phyloP scores from a whole-genome alignment of 2,329 filamentous ascomycete species.

The Dactylonectria estremocensis region DNA sequence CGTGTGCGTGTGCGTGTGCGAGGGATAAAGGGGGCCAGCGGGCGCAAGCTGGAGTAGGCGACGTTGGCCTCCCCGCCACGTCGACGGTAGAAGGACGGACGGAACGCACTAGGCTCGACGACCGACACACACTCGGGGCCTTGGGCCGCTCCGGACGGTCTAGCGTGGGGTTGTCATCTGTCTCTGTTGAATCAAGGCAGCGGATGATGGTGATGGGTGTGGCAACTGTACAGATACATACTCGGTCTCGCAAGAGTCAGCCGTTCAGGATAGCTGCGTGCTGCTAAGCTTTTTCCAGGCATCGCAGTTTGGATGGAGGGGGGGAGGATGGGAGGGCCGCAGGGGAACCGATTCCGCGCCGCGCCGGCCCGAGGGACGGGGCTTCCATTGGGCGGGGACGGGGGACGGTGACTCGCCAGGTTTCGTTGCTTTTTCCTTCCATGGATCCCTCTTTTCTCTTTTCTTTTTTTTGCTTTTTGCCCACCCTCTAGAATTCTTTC shows the following conservation, averaged over 20 bases:
- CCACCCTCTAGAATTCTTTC: too few species aligned
- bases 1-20: too few species aligned
- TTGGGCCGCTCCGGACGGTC: constrained; percentile 10
- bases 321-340: background rate
- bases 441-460: constrained; percentile 32
- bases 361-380: constrained; percentile 42
- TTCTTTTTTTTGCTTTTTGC: background rate
- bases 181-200: constrained; percentile 3
- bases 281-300: background rate
- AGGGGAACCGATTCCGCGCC: constrained; percentile 43
- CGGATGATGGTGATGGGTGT: background rate
- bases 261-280: background rate
- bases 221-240: background rate
- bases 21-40: too few species aligned
- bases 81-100: background rate
- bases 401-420: constrained; percentile 41
- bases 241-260: background rate
- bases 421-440: constrained; percentile 24
- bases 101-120: constrained; percentile 16
- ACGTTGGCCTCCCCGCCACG: too few species aligned
- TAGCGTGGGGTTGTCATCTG: background rate
- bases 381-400: constrained; percentile 10
- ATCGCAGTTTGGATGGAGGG: constrained; percentile 9
- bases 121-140: constrained; percentile 11
- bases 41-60: too few species aligned